Percentiles rank a stretch among this genome's conserved stretches.
These are phyloP conservation scores for Trametopsis cervina DNA, from an alignment of 768 basidiomycete genomes.

Conservation along the genomic window DNA sequence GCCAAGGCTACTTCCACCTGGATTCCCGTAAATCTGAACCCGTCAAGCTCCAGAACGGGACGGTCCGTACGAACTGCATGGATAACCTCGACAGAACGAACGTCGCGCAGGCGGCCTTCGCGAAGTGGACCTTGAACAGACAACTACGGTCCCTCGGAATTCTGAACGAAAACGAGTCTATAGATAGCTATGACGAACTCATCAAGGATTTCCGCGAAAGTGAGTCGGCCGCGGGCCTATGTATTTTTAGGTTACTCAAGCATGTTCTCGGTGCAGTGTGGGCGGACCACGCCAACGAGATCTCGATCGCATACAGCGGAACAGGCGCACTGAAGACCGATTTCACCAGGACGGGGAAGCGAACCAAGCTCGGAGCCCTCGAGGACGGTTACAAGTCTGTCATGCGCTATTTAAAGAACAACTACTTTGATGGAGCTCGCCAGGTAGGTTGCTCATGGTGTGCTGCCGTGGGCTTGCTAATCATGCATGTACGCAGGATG, in stretches of 20 bases:
- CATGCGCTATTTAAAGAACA: slow-evolving; percentile 89
- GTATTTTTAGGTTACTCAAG: not conserved
- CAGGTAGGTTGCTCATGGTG: slow-evolving; percentile 42
- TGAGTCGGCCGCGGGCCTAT: slow-evolving; percentile 32
- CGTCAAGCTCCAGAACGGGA: slow-evolving; percentile 60
- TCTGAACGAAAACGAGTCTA: slow-evolving; percentile 55
- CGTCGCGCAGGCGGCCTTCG: slow-evolving; percentile 89
- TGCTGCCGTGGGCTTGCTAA: not conserved
- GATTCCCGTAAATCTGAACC: slow-evolving; percentile 41
- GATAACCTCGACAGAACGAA: slow-evolving; percentile 95
- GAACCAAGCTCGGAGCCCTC: slow-evolving; percentile 71
- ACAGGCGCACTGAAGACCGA: slow-evolving; percentile 96
- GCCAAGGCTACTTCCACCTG: slow-evolving; percentile 76
- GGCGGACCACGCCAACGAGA: slow-evolving; percentile 93
- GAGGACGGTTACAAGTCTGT: slow-evolving; percentile 85
- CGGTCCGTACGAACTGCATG: slow-evolving; percentile 95
- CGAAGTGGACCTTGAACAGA: slow-evolving; percentile 72
- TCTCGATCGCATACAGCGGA: slow-evolving; percentile 88
- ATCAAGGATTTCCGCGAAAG: slow-evolving; percentile 83
- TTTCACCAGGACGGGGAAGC: slow-evolving; percentile 88
- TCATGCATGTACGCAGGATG: slow-evolving; percentile 51
- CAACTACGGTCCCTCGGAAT: slow-evolving; percentile 75
- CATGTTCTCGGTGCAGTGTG: slow-evolving; percentile 57
- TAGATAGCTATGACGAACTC: slow-evolving; percentile 79
- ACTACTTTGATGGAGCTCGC: slow-evolving; percentile 90